Evolutionary conservation across 805 yeast species (phyloP), one percentile per base, ranked within the genome.

Genomic region (Starmerella vitae): DNA sequence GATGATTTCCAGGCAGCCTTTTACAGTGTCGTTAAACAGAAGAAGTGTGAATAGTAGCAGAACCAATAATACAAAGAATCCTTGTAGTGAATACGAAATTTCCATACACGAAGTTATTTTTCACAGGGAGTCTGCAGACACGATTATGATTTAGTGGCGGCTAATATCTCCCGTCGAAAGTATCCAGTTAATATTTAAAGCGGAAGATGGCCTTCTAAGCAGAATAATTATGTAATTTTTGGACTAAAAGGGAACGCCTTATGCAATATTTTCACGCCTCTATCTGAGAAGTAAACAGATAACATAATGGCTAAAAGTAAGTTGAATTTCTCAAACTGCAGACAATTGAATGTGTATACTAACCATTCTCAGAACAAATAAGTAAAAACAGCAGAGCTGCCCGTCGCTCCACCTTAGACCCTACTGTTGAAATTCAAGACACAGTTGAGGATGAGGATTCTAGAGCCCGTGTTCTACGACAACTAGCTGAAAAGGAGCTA

Each of bases 1-100:
- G 7, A 61, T 60, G 44, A 51, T 41, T 36, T 57, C 61, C 21
- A 58, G 47, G 17, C 61, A 58, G 13, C 60, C 61, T 32, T 51
- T 46, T 20, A 58, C 33, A 13, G 57, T 53, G 31, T 58, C 61
- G 14, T 53, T 38, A 33, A 58, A 48, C 60, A 58, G 57, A 20
- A 30, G 34, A 13, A 38, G 18, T 7, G n/a, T 30, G 20, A 30
- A 7, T 9, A 15, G 21, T 9, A 31, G 25, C 5, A 18, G n/a
- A 12, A 14, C 20, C 20, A 31, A 12, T 13, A 31, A 20, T 31
- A 31, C 10, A 4, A 20, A 5, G 5, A 31, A 12, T 7, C 25
- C 34, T 20, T 19, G 34, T 5, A 20, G 4, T 5, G 5, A 20
- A 12, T 31, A 24, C 5, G 34, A 10, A 31, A 8, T 5, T 31